Evolutionary conservation across 2,329 filamentous ascomycete genomes (phyloP), one percentile per base, ranked within the genome.

Genomic region (Lasiodiplodia gonubiensis): DNA sequence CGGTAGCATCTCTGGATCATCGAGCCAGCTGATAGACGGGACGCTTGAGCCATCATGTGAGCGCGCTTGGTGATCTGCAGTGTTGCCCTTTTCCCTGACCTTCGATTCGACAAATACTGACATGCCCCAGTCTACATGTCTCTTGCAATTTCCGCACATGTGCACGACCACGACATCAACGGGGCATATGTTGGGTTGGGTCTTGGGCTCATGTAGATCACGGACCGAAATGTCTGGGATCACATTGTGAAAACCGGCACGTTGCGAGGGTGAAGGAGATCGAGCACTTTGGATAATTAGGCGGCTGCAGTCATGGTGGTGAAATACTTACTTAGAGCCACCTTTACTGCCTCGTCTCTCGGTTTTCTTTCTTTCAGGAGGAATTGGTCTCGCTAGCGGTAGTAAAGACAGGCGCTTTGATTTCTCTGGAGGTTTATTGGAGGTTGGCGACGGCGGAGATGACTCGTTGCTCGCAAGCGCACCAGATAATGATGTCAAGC

Each of bases 1-100:
- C 18, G 59, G 59, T 3, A 63, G 59, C 59, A 63, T 63, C 12
- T 63, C 59, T 18, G 18, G 42, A 25, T 51, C 27, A 25, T 51
- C 46, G 27, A 63, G 42, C 59, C 59, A 63, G 59, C 30, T 51
- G 42, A 63, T 37, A 8, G 35, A 7, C 5, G 23, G 7, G 18
- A 3, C 11, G 21, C 55, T 60, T 21, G 16, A 33, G 42, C 12
- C 2, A 3, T 18, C 59, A 14, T 51, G 10, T n/a, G n/a, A 11
- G 37, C 59, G 59, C 7, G 10, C 8, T 18, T 35, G 46, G 6
- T 18, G 4, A 6, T 63, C 27, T 49, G 16, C 35, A 23, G 27
- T 7, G 2, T 27, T 46, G 0, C 16, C 35, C 8, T 21, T n/a
- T 7, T 48, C 21, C 16, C 33, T 49, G 7, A 33, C 12, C 21